Evolutionary conservation across 257 asterid genomes (phyloP), one percentile per base, ranked within the genome.

Genomic region (Solanum tarijense): DNA sequence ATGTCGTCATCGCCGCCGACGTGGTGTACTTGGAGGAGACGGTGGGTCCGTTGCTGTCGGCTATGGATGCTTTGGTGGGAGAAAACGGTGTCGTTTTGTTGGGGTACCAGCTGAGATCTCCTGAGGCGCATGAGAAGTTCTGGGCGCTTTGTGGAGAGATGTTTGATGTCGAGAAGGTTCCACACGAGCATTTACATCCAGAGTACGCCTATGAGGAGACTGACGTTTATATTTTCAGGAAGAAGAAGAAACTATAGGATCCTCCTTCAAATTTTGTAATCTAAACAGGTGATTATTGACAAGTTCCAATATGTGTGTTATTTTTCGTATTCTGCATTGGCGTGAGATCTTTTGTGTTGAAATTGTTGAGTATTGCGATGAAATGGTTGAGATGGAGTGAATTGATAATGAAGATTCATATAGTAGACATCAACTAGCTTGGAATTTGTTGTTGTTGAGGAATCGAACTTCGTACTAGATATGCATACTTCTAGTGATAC

Each of bases 21-120:
- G 98, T 96, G 83, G 98, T 96, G n/a, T 96, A 96, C 66, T 88
- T 96, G 36, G 99, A 96, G 93, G 98, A 95, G 91, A 91, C 96
- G 10, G 99, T 97, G 87, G 93, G 86, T 65, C 95, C 96, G 83
- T 83, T 97, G 94, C 89, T 96, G 43, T 85, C 88, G 62, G 91
- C 96, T 58, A 94, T 97, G 99, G 94, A 91, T 81, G 68, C 88
- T 62, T 81, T 97, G 91, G 89, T 96, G 90, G 93, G 91, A 43
- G 99, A 96, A 6, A 90, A 91, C 91, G 99, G 99, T 88, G 98
- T 93, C 69, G 95, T 97, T 6, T 75, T 97, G 90, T 52, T 97
- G 83, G 98, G 99, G 48, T 95, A 97, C 86, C 99, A 96, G 86
- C 29, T 95, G 90, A 92, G 98, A 92, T 96, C 98, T 7, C 98